Evolutionary conservation across 2,329 filamentous ascomycete species (phyloP).

Genomic region (Neoascochyta sp.): DNA sequence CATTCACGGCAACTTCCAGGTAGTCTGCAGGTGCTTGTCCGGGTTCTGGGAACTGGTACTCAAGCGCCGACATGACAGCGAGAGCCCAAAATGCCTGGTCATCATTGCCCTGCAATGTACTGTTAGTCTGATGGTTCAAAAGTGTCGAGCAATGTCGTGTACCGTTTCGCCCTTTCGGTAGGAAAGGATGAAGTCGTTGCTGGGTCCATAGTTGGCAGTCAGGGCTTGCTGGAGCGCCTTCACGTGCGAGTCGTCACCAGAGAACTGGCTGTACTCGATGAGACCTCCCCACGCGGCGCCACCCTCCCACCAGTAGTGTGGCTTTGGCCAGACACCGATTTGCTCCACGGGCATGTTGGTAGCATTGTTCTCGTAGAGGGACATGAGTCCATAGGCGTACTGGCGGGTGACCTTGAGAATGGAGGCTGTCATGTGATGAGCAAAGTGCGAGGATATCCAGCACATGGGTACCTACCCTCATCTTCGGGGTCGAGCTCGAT

Average conservation of each 20-base stretch:
- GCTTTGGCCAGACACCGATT: constrained; percentile 42
- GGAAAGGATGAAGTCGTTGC: constrained; percentile 47
- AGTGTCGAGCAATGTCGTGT: too few relatives aligned
- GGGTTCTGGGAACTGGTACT: constrained; percentile 64
- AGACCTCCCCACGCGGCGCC: constrained; percentile 40
- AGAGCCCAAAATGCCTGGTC: constrained; percentile 74
- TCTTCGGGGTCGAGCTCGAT: constrained; percentile 33
- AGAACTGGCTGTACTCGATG: constrained; percentile 48
- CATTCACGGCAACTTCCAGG: constrained; percentile 64
- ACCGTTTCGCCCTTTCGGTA: constrained; percentile 32
- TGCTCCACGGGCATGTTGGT: constrained; percentile 19
- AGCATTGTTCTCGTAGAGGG: constrained; percentile 32
- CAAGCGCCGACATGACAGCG: constrained; percentile 63
- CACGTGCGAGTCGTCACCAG: constrained; percentile 44
- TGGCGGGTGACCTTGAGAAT: constrained; percentile 25
- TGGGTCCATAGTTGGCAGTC: constrained; percentile 41
- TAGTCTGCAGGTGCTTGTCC: constrained; percentile 47
- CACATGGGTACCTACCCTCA: constrained; percentile 25
- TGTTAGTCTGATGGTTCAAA: constrained; percentile 38
- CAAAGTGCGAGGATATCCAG: too few relatives aligned
- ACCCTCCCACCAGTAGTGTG: constrained; percentile 49
- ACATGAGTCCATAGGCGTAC: constrained; percentile 36
- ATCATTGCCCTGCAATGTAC: too few relatives aligned
- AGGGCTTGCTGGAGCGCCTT: constrained; percentile 42
- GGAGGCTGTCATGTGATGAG: constrained; percentile 24